Base-by-base conservation (phyloP, 2,329 filamentous ascomycete genomes). In the Aureobasidium lini region DNA sequence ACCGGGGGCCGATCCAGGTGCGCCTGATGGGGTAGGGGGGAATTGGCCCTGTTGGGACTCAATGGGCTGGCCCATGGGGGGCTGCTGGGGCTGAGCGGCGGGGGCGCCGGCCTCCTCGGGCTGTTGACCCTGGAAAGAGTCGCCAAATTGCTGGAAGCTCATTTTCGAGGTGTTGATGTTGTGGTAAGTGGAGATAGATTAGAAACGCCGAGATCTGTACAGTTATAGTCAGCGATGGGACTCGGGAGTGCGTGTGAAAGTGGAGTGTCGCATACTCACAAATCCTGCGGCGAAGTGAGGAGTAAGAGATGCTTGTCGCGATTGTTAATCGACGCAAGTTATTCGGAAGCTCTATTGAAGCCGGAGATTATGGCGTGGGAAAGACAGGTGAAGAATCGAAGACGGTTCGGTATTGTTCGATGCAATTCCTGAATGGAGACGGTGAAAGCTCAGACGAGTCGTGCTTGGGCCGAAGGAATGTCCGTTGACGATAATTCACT, bases 121-220 rank as follows among this genome's bases (percentile, higher is more conserved):
- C 66, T 81, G 81, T 72, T 84, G 83, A 71, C 81, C 81, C 69
- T 81, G 82, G 72, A 83, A 85, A 64, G 80, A 77, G 68, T 86
- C 83, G 62, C 67, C 66, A 73, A 83, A 85, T 72, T 83, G 83
- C 63, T 82, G 81, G 77, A 85, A 87, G 71, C 83, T 85, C 85
- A 87, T 87, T 61, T 65, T 81, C 71, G 28, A 39, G n/a, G 37
- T 18, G 23, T 54, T 37, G 50, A 43, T 23, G 50, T 32, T 43
- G 28, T 44, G 11, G 40, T 31, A 46, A 46, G 28, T 54, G 29
- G 40, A 31, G 43, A 48, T 57, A n/a, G n/a, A 57, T 57, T 48
- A 57, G 18, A 6, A 16, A 57, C 34, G 31, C 54, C 54, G 54
- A 57, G 54, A 48, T 47, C 54, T 57, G 13, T 10, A 16, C 6